Percentiles rank a stretch among this genome's conserved stretches.
Evolutionary conservation across 1,139 yeast genomes (phyloP).

Genomic region (Komagataea norvegica): DNA sequence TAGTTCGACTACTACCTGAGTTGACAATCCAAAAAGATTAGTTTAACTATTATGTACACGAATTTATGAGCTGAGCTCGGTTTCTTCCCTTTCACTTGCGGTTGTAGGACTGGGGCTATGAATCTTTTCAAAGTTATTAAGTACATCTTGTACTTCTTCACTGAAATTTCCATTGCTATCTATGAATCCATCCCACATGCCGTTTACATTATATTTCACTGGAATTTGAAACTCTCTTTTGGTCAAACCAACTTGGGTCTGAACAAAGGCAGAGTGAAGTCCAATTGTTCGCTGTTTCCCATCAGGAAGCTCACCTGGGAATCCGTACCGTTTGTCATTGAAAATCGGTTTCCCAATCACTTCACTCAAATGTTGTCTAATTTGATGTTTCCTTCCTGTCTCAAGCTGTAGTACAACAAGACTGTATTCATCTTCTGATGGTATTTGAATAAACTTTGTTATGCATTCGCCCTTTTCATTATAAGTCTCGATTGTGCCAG

Average conservation of each 20-base stretch:
- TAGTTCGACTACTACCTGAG: conserved; percentile 38
- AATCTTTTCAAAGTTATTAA: conserved; percentile 16
- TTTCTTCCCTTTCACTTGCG: no score
- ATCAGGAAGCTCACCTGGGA: background rate
- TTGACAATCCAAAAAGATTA: conserved; percentile 4
- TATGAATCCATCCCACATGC: conserved; percentile 20
- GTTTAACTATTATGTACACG: background rate
- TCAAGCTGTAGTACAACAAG: conserved; percentile 32
- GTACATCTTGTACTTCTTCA: conserved; percentile 10
- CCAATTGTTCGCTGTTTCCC: conserved; percentile 13
- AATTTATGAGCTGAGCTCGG: no score
- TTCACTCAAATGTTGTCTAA: conserved; percentile 33
- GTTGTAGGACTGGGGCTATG: background rate
- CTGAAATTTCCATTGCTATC: conserved; percentile 19
- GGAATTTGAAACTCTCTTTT: conserved; percentile 11
- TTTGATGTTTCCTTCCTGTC: conserved; percentile 45
- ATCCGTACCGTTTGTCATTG: conserved; percentile 28
- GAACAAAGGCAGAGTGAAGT: conserved; percentile 19
- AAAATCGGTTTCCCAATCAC: conserved; percentile 25
- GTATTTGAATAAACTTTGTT: conserved; percentile 17
- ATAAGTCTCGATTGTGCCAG: conserved; percentile 11
- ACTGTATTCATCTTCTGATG: background rate
- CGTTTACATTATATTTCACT: conserved; percentile 5
- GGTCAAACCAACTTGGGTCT: conserved; percentile 13
- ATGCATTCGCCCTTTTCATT: conserved; percentile 10